Conservation (phyloP, 805 yeast genomes). For the Kockiozyma suomiensis region DNA sequence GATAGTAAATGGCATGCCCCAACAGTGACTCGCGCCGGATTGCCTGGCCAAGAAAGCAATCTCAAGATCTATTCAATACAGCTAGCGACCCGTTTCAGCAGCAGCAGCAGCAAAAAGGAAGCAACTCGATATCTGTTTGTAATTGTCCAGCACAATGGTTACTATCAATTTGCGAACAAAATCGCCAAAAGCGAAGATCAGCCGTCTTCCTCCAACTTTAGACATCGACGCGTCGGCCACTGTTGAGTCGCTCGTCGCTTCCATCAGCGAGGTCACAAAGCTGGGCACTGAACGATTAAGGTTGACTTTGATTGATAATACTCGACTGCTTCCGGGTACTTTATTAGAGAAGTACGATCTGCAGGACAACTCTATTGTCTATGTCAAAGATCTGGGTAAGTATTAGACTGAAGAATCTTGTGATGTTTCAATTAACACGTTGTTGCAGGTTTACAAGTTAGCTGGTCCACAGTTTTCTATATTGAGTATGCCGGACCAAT, state of each 20-base stretch:
- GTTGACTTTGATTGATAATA: slow-evolving; percentile 47
- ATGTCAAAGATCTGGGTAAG: slow-evolving; percentile 80
- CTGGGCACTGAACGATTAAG: slow-evolving; percentile 58
- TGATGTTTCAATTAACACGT: too few species aligned
- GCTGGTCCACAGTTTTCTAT: slow-evolving; percentile 87
- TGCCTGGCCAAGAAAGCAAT: too few species aligned
- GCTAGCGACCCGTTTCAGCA: neutral
- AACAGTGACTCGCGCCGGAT: too few species aligned
- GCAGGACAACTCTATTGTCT: slow-evolving; percentile 46
- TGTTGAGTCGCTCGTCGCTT: slow-evolving; percentile 49
- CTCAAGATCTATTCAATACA: too few species aligned
- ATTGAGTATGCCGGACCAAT: slow-evolving; percentile 91
- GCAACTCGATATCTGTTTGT: neutral
- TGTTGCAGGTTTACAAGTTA: slow-evolving; percentile 65
- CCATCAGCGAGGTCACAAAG: slow-evolving; percentile 51
- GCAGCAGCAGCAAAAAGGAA: too few species aligned
- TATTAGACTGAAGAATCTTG: neutral
- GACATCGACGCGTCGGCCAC: slow-evolving; percentile 44
- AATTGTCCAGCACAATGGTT: slow-evolving; percentile 15
- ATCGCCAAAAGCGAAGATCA: slow-evolving; percentile 37
- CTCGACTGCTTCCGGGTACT: slow-evolving; percentile 19
- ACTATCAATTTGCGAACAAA: slow-evolving; percentile 29
- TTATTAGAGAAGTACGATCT: slow-evolving; percentile 31
- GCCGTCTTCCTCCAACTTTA: slow-evolving; percentile 38
- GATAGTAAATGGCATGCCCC: too few species aligned